These are phyloP conservation scores for Amoebophrya sp. DNA, from an alignment of 169 alveolate genomes.

Conservation along the genomic window DNA sequence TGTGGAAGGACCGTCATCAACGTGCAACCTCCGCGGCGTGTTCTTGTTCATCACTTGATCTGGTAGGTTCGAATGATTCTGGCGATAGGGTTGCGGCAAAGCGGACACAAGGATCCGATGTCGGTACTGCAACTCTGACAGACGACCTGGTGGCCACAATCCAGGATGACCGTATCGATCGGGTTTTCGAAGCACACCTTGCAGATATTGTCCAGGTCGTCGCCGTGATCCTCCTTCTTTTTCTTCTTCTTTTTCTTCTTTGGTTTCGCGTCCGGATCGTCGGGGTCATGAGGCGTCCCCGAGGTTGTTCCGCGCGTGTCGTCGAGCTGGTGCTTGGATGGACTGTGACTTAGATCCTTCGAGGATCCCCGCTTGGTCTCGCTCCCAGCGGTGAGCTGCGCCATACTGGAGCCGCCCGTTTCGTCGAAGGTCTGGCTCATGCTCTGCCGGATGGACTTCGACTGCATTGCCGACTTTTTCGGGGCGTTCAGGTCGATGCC, in stretches of 20 bases:
- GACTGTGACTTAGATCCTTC: no score
- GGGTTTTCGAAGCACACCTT: constrained; percentile 39
- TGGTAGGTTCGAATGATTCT: not conserved
- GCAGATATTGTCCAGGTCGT: not conserved
- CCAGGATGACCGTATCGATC: constrained; percentile 23
- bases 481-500: not conserved
- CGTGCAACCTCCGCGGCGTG: no score
- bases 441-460: not conserved
- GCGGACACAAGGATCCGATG: not conserved
- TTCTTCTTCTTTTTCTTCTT: not conserved
- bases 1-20: no score
- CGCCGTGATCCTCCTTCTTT: not conserved
- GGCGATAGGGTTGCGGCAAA: not conserved
- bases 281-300: no score
- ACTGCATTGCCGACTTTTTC: not conserved
- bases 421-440: no score
- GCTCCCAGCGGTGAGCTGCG: no score
- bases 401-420: no score
- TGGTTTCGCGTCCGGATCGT: no score
- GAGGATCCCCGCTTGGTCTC: no score
- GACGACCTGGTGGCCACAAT: constrained; percentile 18
- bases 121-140: not conserved
- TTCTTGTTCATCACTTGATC: not conserved
- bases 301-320: no score
- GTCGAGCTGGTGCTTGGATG: no score